Conservation (phyloP, 768 basidiomycete genomes). For the Hygrocybe punicea region DNA sequence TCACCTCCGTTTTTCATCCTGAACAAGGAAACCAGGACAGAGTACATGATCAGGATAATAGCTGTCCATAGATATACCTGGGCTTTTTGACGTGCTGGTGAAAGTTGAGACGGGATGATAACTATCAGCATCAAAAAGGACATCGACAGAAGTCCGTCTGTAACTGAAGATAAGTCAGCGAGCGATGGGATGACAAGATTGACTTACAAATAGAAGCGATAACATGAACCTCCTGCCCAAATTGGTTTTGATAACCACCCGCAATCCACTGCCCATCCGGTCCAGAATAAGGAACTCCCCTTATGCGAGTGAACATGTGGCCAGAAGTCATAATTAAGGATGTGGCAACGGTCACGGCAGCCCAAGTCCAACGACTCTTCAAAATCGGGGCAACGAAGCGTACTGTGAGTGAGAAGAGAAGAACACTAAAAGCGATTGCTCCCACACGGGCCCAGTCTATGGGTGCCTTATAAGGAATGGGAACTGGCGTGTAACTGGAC, state of each 20-base stretch:
- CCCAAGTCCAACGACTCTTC: conserved; percentile 77
- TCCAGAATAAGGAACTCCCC: conserved; percentile 67
- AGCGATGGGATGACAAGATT: not conserved
- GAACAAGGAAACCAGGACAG: conserved; percentile 82
- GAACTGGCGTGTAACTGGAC: conserved; percentile 68
- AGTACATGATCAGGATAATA: conserved; percentile 81
- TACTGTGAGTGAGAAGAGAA: conserved; percentile 49
- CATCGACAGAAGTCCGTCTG: conserved; percentile 80
- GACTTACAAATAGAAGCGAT: conserved; percentile 80
- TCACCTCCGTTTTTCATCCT: conserved; percentile 85
- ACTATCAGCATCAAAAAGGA: conserved; percentile 78
- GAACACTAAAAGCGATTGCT: conserved; percentile 43
- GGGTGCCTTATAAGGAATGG: conserved; percentile 80
- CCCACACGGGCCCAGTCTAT: conserved; percentile 64
- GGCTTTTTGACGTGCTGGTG: conserved; percentile 69
- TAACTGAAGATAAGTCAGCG: conserved; percentile 8
- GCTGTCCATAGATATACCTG: conserved; percentile 89
- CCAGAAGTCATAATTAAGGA: conserved; percentile 87
- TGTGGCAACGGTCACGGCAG: conserved; percentile 50
- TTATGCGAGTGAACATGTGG: conserved; percentile 95
- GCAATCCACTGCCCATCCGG: conserved; percentile 77
- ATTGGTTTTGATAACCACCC: conserved; percentile 83
- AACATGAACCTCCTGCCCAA: conserved; percentile 89
- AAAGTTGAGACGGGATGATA: conserved; percentile 73
- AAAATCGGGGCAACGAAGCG: conserved; percentile 65